phyloP scores from a whole-genome alignment of 768 basidiomycete species.

The Tremella yokohamensis region DNA sequence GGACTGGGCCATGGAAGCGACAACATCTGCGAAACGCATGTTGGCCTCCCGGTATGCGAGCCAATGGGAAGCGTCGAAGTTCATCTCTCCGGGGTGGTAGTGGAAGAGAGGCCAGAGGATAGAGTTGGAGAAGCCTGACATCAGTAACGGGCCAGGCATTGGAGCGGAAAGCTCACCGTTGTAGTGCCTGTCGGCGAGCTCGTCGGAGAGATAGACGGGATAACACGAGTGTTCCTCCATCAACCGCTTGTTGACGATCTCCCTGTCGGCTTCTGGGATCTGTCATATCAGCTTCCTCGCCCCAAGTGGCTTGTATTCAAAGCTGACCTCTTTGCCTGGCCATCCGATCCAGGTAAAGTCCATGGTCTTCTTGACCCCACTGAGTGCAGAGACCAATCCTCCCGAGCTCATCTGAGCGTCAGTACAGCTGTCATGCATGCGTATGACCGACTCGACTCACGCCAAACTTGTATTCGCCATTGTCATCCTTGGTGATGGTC shows the following conservation, averaged over 20 bases:
- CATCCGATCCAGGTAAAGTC: slow-evolving; percentile 97
- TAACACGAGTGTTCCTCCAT: slow-evolving; percentile 95
- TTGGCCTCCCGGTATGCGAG: slow-evolving; percentile 96
- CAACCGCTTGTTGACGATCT: slow-evolving; percentile 82
- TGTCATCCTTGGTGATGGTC: slow-evolving; percentile 88
- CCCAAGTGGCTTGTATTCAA: not conserved
- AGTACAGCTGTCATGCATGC: slow-evolving; percentile 1
- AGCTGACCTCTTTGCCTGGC: slow-evolving; percentile 59
- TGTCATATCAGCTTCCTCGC: slow-evolving; percentile 34
- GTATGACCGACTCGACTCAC: slow-evolving; percentile 22
- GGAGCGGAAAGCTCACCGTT: slow-evolving; percentile 35
- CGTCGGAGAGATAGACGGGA: slow-evolving; percentile 96
- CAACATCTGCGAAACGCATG: slow-evolving; percentile 85
- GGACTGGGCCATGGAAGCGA: slow-evolving; percentile 70
- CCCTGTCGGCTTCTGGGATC: slow-evolving; percentile 89
- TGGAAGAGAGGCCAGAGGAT: slow-evolving; percentile 99
- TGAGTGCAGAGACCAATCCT: slow-evolving; percentile 92
- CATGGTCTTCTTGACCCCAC: slow-evolving; percentile 97
- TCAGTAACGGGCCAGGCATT: slow-evolving; percentile 43
- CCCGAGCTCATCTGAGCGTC: slow-evolving; percentile 82
- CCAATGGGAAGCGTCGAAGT: slow-evolving; percentile 99
- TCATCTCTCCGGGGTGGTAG: slow-evolving; percentile 99
- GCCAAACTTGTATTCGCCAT: slow-evolving; percentile 87
- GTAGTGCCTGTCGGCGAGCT: slow-evolving; percentile 93
- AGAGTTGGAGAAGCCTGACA: slow-evolving; percentile 83